Percentiles rank a stretch among this genome's conserved stretches.
Conservation (phyloP, 441 rosid genomes). For the Lepidium campestre region DNA sequence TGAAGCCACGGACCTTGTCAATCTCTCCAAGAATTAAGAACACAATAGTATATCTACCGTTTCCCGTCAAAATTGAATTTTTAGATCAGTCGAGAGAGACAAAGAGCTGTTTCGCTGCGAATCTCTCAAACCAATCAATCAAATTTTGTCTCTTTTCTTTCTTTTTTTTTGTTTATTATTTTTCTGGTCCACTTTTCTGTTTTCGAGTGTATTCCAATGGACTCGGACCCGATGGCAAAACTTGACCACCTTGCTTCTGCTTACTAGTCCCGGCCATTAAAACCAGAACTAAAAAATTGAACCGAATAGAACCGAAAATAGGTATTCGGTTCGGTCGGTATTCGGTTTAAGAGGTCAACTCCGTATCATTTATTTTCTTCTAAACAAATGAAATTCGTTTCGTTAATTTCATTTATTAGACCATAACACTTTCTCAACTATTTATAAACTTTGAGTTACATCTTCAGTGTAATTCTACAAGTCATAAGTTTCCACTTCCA, state of each 20-base stretch:
- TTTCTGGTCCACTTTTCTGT: neutral
- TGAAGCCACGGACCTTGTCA: neutral
- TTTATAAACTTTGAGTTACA: too few species aligned
- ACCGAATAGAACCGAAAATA: too few species aligned
- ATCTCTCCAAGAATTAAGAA: neutral
- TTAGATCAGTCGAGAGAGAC: constrained; percentile 20
- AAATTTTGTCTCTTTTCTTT: neutral
- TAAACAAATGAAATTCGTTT: neutral
- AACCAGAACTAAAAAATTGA: too few species aligned
- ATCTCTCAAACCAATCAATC: constrained; percentile 10
- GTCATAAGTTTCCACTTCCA: too few species aligned
- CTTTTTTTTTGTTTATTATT: neutral
- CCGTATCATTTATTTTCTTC: too few species aligned
- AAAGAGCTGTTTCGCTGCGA: constrained; percentile 15
- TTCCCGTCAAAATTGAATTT: constrained; percentile 3
- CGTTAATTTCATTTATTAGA: neutral
- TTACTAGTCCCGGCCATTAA: too few species aligned
- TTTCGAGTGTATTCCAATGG: neutral
- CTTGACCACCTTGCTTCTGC: constrained; percentile 3
- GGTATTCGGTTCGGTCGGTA: too few species aligned
- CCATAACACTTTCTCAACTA: neutral
- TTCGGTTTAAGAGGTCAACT: neutral
- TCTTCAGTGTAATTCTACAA: too few species aligned
- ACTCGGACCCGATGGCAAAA: constrained; percentile 10
- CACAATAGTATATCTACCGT: constrained; percentile 6